phyloP scores from a whole-genome alignment of 2,329 filamentous ascomycete species.

The Monilinia aucupariae region DNA sequence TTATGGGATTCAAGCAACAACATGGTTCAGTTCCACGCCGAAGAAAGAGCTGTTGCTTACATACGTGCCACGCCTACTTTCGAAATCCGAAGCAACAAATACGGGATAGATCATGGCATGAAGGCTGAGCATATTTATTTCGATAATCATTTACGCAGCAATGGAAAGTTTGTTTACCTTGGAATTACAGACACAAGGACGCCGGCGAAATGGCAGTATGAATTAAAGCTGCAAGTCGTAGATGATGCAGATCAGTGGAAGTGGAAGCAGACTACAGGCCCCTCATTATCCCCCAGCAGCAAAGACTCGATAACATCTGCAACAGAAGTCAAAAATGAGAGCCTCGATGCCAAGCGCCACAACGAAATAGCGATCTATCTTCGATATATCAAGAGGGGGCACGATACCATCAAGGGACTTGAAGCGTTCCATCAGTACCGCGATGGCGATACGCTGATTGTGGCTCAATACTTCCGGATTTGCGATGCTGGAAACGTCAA shows the following conservation, averaged over 20 bases:
- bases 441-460: background rate
- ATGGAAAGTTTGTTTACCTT: background rate
- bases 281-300: background rate
- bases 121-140: background rate
- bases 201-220: background rate
- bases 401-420: background rate
- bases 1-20: background rate
- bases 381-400: background rate
- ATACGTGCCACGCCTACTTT: background rate
- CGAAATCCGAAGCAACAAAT: background rate
- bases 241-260: background rate
- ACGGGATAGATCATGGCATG: background rate
- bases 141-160: background rate
- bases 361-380: background rate
- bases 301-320: background rate
- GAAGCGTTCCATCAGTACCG: constrained; percentile 9
- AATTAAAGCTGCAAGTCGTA: background rate
- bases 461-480: background rate
- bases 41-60: background rate
- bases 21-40: background rate
- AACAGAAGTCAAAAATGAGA: background rate
- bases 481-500: constrained; percentile 7
- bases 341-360: constrained; percentile 1
- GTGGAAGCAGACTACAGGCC: background rate
- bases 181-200: background rate